Conservation (phyloP, 1,284 basidiomycete genomes). For the Cystobasidium pallidum region DNA sequence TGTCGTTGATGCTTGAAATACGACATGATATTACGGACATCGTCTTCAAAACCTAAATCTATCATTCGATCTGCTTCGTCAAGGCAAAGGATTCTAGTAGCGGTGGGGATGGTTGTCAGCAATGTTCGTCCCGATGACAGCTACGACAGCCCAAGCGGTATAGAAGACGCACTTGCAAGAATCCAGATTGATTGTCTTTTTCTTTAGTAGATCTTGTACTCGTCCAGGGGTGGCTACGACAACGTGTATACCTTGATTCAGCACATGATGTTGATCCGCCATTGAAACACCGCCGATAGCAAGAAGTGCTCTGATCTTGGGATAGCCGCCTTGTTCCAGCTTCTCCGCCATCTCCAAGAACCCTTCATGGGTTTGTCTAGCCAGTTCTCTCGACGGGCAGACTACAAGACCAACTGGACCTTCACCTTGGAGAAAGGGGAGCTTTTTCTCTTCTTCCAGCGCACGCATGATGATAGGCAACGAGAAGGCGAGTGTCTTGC, state of each 20-base stretch:
- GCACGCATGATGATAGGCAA: constrained; percentile 72
- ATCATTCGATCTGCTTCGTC: constrained; percentile 99
- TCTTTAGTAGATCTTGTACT: constrained; percentile 69
- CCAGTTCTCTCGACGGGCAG: constrained; percentile 91
- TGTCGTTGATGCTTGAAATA: constrained; percentile 98
- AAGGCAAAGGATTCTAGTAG: constrained; percentile 78
- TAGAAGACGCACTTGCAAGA: constrained; percentile 70
- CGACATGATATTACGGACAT: constrained; percentile 97
- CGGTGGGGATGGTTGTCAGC: neutral
- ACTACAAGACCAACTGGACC: constrained; percentile 93
- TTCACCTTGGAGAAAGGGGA: constrained; percentile 88
- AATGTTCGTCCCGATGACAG: too few species aligned
- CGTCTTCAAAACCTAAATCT: constrained; percentile 97
- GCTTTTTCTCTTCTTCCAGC: constrained; percentile 85
- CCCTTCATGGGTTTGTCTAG: constrained; percentile 95
- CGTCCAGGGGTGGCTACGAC: constrained; percentile 75
- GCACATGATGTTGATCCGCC: constrained; percentile 88
- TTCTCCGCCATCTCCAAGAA: constrained; percentile 81
- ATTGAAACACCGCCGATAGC: constrained; percentile 98
- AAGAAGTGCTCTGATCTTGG: constrained; percentile 79
- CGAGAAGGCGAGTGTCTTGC: constrained; percentile 59
- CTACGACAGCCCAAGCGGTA: neutral
- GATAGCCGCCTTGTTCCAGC: constrained; percentile 80
- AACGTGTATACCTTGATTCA: constrained; percentile 89
- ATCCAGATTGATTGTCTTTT: constrained; percentile 85